Percentiles rank a stretch among this genome's conserved stretches.
Evolutionary conservation across 495 filamentous ascomycete genomes (phyloP).

Genomic region (Parathielavia appendiculata): DNA sequence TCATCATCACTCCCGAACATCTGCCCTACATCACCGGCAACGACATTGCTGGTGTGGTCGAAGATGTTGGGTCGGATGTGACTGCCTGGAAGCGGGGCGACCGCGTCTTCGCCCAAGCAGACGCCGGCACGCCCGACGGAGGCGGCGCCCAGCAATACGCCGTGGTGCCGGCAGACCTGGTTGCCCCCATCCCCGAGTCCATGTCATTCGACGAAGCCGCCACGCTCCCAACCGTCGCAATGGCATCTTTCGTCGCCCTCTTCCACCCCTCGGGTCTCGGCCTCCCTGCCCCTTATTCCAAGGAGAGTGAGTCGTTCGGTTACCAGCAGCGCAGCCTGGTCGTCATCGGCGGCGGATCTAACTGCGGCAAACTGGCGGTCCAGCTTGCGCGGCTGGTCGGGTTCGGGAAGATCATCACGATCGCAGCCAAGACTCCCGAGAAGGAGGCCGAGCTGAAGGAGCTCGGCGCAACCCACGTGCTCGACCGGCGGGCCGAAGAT

Average conservation of each 20-base stretch:
- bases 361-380: slow-evolving; percentile 30
- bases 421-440: slow-evolving; percentile 9
- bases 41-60: neutral
- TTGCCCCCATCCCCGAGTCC: neutral
- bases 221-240: neutral
- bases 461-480: slow-evolving; percentile 33
- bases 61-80: neutral
- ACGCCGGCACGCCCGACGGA: slow-evolving; percentile 14
- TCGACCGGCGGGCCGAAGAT: slow-evolving; percentile 39
- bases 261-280: neutral
- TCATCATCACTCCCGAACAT: neutral
- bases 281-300: neutral
- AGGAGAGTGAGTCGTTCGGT: neutral
- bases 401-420: slow-evolving; percentile 28
- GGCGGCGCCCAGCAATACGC: neutral
- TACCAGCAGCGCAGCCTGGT: neutral
- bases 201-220: neutral
- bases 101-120: neutral
- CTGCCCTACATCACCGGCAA: slow-evolving; percentile 3
- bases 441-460: slow-evolving; percentile 18
- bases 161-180: neutral
- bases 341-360: slow-evolving; percentile 8
- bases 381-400: slow-evolving; percentile 29
- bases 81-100: neutral
- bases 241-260: neutral